Conservation (phyloP, 352 stramenopile species). For the Elongisporangium anandrum region DNA sequence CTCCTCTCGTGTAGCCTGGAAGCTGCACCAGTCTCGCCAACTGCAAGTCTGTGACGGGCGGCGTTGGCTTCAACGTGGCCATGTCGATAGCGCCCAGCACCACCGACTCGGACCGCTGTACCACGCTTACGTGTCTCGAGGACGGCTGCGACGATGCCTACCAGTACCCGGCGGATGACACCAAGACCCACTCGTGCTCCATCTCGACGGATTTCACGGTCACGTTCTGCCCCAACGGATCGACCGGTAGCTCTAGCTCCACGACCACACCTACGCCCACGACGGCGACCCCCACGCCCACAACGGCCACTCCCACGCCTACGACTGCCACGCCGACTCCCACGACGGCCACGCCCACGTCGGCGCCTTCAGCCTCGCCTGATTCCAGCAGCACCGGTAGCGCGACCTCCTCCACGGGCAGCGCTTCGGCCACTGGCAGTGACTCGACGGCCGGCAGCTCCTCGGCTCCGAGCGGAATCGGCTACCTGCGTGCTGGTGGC, state of each 20-base stretch:
- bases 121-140: constrained; percentile 41
- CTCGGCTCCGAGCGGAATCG: not conserved
- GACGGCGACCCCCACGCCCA: constrained; percentile 9
- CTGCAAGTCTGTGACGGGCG: constrained; percentile 53
- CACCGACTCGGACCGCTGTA: constrained; percentile 35
- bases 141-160: constrained; percentile 62
- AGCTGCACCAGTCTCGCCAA: constrained; percentile 42
- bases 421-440: not conserved
- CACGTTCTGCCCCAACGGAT: constrained; percentile 40
- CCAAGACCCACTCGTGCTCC: constrained; percentile 59
- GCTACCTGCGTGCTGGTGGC: not conserved
- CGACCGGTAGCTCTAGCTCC: constrained; percentile 2
- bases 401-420: not conserved
- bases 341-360: constrained; percentile 12
- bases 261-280: constrained; percentile 14
- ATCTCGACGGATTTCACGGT: constrained; percentile 51
- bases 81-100: constrained; percentile 56
- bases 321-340: constrained; percentile 8
- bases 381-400: not conserved
- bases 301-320: constrained; percentile 5
- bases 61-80: constrained; percentile 59
- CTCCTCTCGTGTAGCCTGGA: constrained; percentile 23
- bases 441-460: not conserved
- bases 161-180: constrained; percentile 64
- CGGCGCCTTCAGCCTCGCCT: constrained; percentile 3